Percentiles rank a stretch among this genome's conserved stretches.
Evolutionary conservation across 1,139 yeast genomes (phyloP).

Genomic region (Debaryomyces sp.): DNA sequence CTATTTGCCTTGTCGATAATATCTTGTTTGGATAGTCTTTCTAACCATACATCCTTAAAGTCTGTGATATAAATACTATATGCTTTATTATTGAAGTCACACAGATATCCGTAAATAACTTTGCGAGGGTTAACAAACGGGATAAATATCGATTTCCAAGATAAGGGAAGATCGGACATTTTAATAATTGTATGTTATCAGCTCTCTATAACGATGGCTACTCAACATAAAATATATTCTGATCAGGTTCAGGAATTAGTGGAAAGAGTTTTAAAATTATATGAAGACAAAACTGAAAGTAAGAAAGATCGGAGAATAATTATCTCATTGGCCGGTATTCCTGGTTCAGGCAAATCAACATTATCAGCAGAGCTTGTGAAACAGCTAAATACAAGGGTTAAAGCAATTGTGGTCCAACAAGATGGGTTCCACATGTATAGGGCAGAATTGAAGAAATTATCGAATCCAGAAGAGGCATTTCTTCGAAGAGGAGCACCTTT

Average conservation of each 20-base stretch:
- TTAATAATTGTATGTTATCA: neutral
- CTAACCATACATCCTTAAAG: slow-evolving; percentile 32
- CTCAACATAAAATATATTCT: slow-evolving; percentile 1
- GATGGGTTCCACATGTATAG: slow-evolving; percentile 87
- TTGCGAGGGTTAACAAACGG: slow-evolving; percentile 6
- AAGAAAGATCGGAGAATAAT: slow-evolving; percentile 35
- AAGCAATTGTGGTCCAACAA: slow-evolving; percentile 45
- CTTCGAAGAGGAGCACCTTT: slow-evolving; percentile 80
- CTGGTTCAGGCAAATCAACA: slow-evolving; percentile 86
- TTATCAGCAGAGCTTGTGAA: slow-evolving; percentile 41
- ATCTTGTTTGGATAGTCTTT: slow-evolving; percentile 18
- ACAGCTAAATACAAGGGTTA: slow-evolving; percentile 18
- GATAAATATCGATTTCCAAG: slow-evolving; percentile 3
- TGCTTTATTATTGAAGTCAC: slow-evolving; percentile 9
- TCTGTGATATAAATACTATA: slow-evolving; percentile 32
- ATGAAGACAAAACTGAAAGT: slow-evolving; percentile 6
- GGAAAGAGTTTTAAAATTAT: slow-evolving; percentile 11
- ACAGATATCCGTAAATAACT: slow-evolving; percentile 17
- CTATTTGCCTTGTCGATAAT: slow-evolving; percentile 21
- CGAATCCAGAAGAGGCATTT: slow-evolving; percentile 59
- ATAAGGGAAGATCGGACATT: slow-evolving; percentile 6
- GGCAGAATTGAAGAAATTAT: slow-evolving; percentile 49
- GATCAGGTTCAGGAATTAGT: slow-evolving; percentile 11
- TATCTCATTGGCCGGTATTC: slow-evolving; percentile 70
- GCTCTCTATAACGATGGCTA: neutral